These are phyloP conservation scores for Oehlia diaphana DNA, from an alignment of 192 early-diverging fungal species.

Conservation along the genomic window DNA sequence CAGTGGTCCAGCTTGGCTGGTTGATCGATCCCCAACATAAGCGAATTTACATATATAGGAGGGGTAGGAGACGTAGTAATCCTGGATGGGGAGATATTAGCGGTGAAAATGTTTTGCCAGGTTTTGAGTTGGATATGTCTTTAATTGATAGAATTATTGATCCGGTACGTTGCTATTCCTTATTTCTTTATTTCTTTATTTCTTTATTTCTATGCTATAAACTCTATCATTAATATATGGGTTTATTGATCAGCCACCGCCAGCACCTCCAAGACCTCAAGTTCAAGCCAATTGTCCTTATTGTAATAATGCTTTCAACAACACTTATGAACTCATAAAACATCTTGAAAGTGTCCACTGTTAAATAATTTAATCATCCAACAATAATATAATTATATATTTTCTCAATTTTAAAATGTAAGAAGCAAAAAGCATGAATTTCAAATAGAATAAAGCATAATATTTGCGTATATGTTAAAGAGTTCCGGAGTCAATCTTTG, in stretches of 20 bases:
- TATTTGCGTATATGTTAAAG: no score
- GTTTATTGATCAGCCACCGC: background rate
- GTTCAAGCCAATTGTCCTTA: no score
- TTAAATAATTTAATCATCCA: no score
- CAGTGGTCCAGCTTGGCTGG: constrained; percentile 10
- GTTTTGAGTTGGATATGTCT: constrained; percentile 23
- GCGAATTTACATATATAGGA: constrained; percentile 20
- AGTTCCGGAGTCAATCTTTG: no score
- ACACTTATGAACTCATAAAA: no score
- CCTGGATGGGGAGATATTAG: constrained; percentile 28
- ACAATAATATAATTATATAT: no score
- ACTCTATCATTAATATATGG: background rate
- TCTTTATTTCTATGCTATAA: background rate
- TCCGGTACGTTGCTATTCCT: background rate
- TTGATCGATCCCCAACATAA: constrained; percentile 29
- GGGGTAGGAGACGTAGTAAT: background rate
- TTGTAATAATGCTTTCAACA: background rate
- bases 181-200: background rate
- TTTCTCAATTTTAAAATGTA: no score
- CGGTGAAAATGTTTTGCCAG: constrained; percentile 27
- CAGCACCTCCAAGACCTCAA: no score
- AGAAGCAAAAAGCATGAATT: no score
- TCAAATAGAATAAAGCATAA: no score
- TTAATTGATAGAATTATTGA: background rate
- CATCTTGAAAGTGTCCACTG: no score